Evolutionary conservation across 306 rosid genomes (phyloP), one percentile per base, ranked within the genome.

Genomic region (Vigna angularis): DNA sequence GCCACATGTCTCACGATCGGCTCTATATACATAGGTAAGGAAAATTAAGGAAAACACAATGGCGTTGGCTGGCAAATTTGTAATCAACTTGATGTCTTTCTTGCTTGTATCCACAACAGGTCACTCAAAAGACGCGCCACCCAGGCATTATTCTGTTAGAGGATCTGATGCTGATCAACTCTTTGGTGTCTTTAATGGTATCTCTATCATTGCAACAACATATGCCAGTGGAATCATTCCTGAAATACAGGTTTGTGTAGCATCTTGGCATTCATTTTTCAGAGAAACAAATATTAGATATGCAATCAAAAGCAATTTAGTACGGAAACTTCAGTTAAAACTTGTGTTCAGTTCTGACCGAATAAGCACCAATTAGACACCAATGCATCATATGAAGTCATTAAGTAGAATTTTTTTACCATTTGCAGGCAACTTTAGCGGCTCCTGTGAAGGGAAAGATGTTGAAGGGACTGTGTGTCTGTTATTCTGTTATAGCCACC

Each of bases 211-310:
- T 9, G 80, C 89, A 7, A 90, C 93, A 13, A 55, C 86, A 11
- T 93, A 86, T 63, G 96, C 91, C 3, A 82, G 92, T 81, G 97
- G 97, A 78, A 91, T 93, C 52, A 78, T 93, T 66, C 94, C 98
- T 5, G 97, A 93, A 83, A 90, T 93, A 45, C 98, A 91, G 87
- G 98, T 93, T 12, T 15, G 63, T 72, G 62, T 0, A 26, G 24
- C 68, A 73, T 14, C 83, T 66, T 72, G 44, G 69, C 57, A 10
- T 17, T 72, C 70, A 42, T 62, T 62, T 45, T 76, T 64, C 45
- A 53, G 1, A 73, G 2, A 65, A 67, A 53, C 36, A 66, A 22
- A 20, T 66, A 28, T 9, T 26, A 24, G 36, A 57, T 24, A 59
- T 28, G 40, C 40, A 62, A 62, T 9, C 72, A 71, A 42, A 42